Evolutionary conservation across 768 basidiomycete genomes (phyloP).

Genomic region (Agaricus blazei): DNA sequence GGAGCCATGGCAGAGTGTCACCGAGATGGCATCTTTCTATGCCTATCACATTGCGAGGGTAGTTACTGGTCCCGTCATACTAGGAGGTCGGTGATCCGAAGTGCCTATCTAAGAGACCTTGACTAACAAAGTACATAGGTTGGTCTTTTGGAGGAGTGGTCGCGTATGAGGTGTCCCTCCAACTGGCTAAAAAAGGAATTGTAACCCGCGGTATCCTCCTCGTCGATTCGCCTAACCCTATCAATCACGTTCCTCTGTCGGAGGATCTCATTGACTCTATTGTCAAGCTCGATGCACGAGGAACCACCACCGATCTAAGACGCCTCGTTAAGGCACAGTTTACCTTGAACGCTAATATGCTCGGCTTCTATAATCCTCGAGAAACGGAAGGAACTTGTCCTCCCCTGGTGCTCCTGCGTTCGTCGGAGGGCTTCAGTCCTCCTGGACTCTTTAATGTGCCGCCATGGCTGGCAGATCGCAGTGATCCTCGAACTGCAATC

Average conservation of each 20-base stretch:
- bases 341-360: constrained; percentile 37
- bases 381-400: constrained; percentile 15
- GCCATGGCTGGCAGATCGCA: constrained; percentile 48
- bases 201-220: constrained; percentile 53
- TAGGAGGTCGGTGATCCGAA: constrained; percentile 44
- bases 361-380: constrained; percentile 40
- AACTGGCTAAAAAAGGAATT: constrained; percentile 38
- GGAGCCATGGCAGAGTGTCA: constrained; percentile 41
- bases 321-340: constrained; percentile 45
- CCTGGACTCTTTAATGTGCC: constrained; percentile 32
- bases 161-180: constrained; percentile 58
- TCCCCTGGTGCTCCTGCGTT: constrained; percentile 49
- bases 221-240: constrained; percentile 63
- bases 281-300: constrained; percentile 26
- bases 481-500: constrained; percentile 23
- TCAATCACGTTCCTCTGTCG: constrained; percentile 47
- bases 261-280: constrained; percentile 44
- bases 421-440: constrained; percentile 38
- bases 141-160: constrained; percentile 80
- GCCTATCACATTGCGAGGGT: constrained; percentile 33
- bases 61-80: constrained; percentile 34
- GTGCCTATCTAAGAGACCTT: constrained; percentile 9
- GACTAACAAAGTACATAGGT: constrained; percentile 31
- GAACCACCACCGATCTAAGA: constrained; percentile 23
- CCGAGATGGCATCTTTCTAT: constrained; percentile 51